These are phyloP conservation scores for Clitopilus passeckerianus DNA, from an alignment of 768 basidiomycete species.

Conservation along the genomic window DNA sequence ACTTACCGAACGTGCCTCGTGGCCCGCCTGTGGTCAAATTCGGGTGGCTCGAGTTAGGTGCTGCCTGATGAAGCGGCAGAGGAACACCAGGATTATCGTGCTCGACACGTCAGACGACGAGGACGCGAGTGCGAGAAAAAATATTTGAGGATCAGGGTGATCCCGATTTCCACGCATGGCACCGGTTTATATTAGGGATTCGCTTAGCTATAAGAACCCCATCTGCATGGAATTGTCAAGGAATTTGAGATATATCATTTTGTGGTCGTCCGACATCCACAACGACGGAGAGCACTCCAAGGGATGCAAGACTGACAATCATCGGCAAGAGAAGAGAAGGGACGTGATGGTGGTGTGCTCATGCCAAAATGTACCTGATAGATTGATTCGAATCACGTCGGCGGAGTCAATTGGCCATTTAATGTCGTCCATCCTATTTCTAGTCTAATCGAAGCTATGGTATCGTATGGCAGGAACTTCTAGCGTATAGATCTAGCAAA, in stretches of 20 bases:
- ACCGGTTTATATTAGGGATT: background rate
- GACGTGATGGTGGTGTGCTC: background rate
- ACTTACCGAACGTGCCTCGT: background rate
- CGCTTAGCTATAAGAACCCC: background rate
- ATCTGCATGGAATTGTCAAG: background rate
- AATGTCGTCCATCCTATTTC: background rate
- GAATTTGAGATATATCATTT: background rate
- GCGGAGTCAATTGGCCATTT: background rate
- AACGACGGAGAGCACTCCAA: background rate
- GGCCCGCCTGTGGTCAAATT: background rate
- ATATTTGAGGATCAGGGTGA: background rate
- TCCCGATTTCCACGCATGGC: background rate
- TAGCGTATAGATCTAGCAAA: background rate
- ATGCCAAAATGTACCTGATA: background rate
- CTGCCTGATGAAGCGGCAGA: background rate
- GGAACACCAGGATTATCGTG: background rate
- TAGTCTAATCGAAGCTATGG: background rate
- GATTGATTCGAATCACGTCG: background rate
- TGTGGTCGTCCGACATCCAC: background rate
- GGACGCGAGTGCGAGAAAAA: background rate
- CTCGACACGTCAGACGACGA: background rate
- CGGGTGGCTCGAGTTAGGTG: background rate
- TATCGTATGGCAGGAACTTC: background rate
- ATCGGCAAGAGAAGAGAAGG: too few species aligned
- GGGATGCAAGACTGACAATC: background rate